phyloP scores from a whole-genome alignment of 768 basidiomycete species.

The Serpula lacrymans region DNA sequence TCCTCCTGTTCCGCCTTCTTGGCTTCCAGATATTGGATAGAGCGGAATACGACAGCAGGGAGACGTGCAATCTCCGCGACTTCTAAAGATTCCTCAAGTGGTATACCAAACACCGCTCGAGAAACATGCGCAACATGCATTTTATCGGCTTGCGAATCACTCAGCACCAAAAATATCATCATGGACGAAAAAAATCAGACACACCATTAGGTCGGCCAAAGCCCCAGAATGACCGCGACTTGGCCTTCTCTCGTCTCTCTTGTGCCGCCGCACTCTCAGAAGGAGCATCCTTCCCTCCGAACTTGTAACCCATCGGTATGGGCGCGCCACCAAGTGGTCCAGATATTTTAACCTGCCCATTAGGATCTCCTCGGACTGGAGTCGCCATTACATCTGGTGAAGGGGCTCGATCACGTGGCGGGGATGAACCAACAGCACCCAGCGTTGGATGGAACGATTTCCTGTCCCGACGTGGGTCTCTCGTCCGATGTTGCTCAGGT shows the following conservation, averaged over 20 bases:
- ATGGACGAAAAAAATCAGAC: constrained; percentile 4
- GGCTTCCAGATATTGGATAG: constrained; percentile 91
- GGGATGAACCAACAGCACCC: constrained; percentile 46
- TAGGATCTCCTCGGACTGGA: constrained; percentile 47
- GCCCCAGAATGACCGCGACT: constrained; percentile 91
- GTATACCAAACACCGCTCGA: constrained; percentile 85
- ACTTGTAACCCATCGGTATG: constrained; percentile 88
- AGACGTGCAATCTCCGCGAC: constrained; percentile 87
- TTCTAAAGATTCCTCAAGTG: constrained; percentile 82
- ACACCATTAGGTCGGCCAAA: constrained; percentile 69
- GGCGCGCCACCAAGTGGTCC: constrained; percentile 82
- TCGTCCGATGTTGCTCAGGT: constrained; percentile 52
- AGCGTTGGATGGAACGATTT: constrained; percentile 66
- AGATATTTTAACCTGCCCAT: constrained; percentile 80
- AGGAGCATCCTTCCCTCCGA: constrained; percentile 70
- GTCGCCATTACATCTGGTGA: constrained; percentile 51
- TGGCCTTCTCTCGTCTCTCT: constrained; percentile 88
- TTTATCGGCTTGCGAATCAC: constrained; percentile 26
- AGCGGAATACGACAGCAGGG: constrained; percentile 93
- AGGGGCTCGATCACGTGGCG: constrained; percentile 35
- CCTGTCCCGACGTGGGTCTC: constrained; percentile 48
- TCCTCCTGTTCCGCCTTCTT: constrained; percentile 96
- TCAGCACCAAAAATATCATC: constrained; percentile 1
- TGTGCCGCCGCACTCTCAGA: constrained; percentile 38
- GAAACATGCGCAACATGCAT: constrained; percentile 36